phyloP scores from a whole-genome alignment of 2,329 filamentous ascomycete species.

The Alternaria viburni region DNA sequence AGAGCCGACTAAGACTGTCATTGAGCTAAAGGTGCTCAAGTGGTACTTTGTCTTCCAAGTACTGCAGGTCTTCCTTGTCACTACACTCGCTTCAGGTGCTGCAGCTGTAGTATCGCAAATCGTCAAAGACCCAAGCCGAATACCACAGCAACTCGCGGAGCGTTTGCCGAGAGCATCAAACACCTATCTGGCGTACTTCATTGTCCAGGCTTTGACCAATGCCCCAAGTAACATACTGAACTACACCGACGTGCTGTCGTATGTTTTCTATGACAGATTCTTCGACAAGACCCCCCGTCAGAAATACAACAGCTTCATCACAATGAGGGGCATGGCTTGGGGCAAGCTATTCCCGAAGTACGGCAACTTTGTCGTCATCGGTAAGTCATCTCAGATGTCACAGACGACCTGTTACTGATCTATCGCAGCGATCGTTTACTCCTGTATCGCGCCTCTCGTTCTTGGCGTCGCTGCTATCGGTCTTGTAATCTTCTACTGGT shows the following conservation, averaged over 20 bases:
- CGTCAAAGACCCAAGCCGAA: slow-evolving; percentile 64
- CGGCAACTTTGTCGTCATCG: slow-evolving; percentile 50
- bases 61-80: slow-evolving; percentile 88
- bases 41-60: slow-evolving; percentile 92
- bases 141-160: slow-evolving; percentile 70
- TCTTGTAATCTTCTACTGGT: slow-evolving; percentile 80
- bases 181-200: slow-evolving; percentile 94
- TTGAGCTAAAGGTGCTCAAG: slow-evolving; percentile 89
- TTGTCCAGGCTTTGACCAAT: slow-evolving; percentile 86
- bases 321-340: slow-evolving; percentile 46
- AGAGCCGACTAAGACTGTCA: slow-evolving; percentile 76
- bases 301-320: slow-evolving; percentile 45
- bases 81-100: slow-evolving; percentile 82
- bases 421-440: slow-evolving; percentile 75
- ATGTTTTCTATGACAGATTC: slow-evolving; percentile 74
- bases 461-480: slow-evolving; percentile 81
- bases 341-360: slow-evolving; percentile 51
- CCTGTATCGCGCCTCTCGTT: slow-evolving; percentile 84
- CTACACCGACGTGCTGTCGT: slow-evolving; percentile 73
- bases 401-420: slow-evolving; percentile 13
- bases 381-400: slow-evolving; percentile 25
- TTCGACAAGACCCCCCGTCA: slow-evolving; percentile 73
- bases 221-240: slow-evolving; percentile 78
- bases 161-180: slow-evolving; percentile 86
- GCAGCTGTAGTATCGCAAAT: slow-evolving; percentile 71